Base-by-base conservation (phyloP, 768 basidiomycete species). In the Naematelia encephala region DNA sequence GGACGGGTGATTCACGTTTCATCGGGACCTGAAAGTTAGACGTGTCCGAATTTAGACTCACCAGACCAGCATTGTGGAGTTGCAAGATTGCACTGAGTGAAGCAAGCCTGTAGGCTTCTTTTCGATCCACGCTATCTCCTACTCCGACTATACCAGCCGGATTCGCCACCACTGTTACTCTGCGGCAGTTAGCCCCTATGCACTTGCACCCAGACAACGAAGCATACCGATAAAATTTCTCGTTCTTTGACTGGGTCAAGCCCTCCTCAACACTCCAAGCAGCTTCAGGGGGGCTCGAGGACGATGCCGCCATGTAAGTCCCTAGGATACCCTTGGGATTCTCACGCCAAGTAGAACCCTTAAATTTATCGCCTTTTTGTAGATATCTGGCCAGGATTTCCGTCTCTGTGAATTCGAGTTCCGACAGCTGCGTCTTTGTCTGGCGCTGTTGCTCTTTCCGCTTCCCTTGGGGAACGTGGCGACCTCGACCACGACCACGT, bases 71-170 rank as follows among this genome's bases (percentile, higher is more conserved):
- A 16, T 78, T 77, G 43, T 86, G 82, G 19, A 93, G 72, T 68
- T 92, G 89, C 70, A 87, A 83, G 29, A 88, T 75, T 5, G 86
- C 87, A 45, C 86, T 86, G 23, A 91, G 77, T 1, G 87, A 86
- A 4, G 90, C 89, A n/a, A 91, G 79, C 72, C 82, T 82, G 64
- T 87, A 84, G 0, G 91, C 86, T 21, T 86, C 82, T 64, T 85
- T 86, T 74, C 81, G 85, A 13, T 77, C 80, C 3, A 73, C 11
- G 47, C 80, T 78, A 75, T 90, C 87, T 5, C 88, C 90, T 2
- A 86, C 74, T 5, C 84, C 89, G 55, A 82, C 67, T 29, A 89
- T 72, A 25, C 63, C 25, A 19, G 56, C 51, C 10, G 51, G 44
- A 52, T 76, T 72, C 16, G 67, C 69, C 10, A 64, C 59, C n/a